Base-by-base conservation (phyloP, 441 rosid genomes). In the Arabidopsis hybrid region DNA sequence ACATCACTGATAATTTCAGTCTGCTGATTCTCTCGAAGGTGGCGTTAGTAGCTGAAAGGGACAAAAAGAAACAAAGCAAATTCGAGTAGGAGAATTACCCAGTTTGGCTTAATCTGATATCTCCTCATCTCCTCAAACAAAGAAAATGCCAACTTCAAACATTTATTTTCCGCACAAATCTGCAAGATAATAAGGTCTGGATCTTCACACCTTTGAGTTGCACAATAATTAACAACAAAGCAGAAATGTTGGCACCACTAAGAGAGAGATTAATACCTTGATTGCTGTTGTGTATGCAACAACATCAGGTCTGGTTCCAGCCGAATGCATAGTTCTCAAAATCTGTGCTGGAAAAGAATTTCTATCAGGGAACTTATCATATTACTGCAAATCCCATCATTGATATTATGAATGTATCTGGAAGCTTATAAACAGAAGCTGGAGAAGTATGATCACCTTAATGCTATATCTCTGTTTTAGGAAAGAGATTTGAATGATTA, bases 241-340 rank as follows among this genome's bases (percentile, higher is more conserved):
- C 51, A 74, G 51, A 43, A 21, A 52, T 17, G 50, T 36, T 18
- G 63, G 66, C 56, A 60, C 16, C 35, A 60, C 45, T 34, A 69
- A 60, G 57, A 71, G 71, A 75, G 80, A 52, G 69, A 58, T 65
- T 47, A 64, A 46, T 36, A 95, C 99, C 96, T 92, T 95, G 78
- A 92, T 92, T 36, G 92, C 94, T 65, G 95, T 89, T 70, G 98
- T 91, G 85, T 92, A 92, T 17, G 97, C 86, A 80, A 95, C 75
- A 57, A 89, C 97, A 85, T 95, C 99, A 59, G 98, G 99, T 79
- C 84, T 85, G 69, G 87, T 77, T 75, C 91, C 91, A 77, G 79
- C 85, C 60, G 57, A 49, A 67, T 74, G 87, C 98, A 95, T 92
- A 59, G 72, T 83, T 86, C 86, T 88, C 87, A 95, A 80, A 79